phyloP scores from a whole-genome alignment of 1,284 basidiomycete genomes.

The Cutaneotrichosporon sp. region DNA sequence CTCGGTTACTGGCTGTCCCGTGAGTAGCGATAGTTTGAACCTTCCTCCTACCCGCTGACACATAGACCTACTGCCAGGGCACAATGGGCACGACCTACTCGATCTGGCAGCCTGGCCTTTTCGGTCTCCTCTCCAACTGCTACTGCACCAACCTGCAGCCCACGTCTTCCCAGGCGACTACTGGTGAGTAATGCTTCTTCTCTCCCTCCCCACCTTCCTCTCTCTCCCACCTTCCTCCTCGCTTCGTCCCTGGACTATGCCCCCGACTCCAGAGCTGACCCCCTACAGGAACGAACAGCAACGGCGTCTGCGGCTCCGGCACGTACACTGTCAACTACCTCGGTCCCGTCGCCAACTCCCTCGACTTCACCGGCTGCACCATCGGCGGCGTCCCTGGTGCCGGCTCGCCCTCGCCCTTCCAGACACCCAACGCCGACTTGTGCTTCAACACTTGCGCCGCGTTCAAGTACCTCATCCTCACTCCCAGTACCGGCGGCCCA shows the following conservation, averaged over 20 bases:
- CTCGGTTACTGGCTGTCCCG: conserved; percentile 8
- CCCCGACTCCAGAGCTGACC: neutral
- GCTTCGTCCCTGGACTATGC: no score
- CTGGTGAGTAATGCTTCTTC: neutral
- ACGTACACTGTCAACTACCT: conserved; percentile 14
- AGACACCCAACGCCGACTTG: neutral
- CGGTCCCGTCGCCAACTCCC: neutral
- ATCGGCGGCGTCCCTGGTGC: conserved; percentile 4
- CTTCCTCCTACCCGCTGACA: no score
- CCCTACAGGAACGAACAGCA: neutral
- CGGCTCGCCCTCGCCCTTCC: neutral
- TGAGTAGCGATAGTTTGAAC: no score
- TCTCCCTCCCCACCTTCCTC: no score
- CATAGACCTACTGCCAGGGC: conserved; percentile 5
- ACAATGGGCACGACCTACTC: conserved; percentile 1
- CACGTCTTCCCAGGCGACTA: neutral
- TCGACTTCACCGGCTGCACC: conserved; percentile 4
- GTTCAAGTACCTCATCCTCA: conserved; percentile 10
- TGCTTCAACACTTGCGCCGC: conserved; percentile 11
- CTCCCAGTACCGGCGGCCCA: neutral
- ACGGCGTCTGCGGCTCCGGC: neutral
- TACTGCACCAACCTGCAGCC: conserved; percentile 2
- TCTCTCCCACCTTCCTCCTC: no score
- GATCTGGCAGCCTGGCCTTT: conserved; percentile 16
- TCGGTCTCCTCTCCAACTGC: conserved; percentile 14